Conservation (phyloP, 2,329 filamentous ascomycete genomes). For the Fusarium anthophilum region DNA sequence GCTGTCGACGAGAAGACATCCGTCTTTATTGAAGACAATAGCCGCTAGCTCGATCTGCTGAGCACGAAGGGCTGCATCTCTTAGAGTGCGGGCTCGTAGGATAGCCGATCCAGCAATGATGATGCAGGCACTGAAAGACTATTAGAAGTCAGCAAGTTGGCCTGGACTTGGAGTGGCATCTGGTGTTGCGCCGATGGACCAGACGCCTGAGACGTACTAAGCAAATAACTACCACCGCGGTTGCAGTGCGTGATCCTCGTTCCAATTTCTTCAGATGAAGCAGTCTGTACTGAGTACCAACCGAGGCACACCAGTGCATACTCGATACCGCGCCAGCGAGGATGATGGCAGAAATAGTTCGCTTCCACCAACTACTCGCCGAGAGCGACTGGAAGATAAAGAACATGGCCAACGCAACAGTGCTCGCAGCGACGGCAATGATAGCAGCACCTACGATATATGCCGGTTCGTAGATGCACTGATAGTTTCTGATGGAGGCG, state of each 20-base stretch:
- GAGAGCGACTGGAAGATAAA: slow-evolving; percentile 80
- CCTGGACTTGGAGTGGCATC: too few species aligned
- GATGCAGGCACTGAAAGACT: slow-evolving; percentile 70
- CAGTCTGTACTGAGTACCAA: slow-evolving; percentile 74
- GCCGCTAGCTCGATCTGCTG: slow-evolving; percentile 68
- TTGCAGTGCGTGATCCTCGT: slow-evolving; percentile 64
- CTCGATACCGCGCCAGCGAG: slow-evolving; percentile 82
- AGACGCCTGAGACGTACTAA: slow-evolving; percentile 60
- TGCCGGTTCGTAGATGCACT: slow-evolving; percentile 65
- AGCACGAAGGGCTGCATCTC: slow-evolving; percentile 64
- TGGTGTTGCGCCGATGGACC: too few species aligned
- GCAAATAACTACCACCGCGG: slow-evolving; percentile 78
- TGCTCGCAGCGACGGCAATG: slow-evolving; percentile 78
- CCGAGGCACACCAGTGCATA: slow-evolving; percentile 86
- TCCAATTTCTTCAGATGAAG: slow-evolving; percentile 48
- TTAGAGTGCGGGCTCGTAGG: slow-evolving; percentile 62
- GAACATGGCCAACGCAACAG: slow-evolving; percentile 76
- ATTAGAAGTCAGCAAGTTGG: neutral
- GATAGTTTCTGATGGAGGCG: slow-evolving; percentile 82
- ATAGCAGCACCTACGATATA: slow-evolving; percentile 74
- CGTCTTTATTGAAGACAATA: slow-evolving; percentile 74
- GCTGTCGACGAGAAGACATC: slow-evolving; percentile 74
- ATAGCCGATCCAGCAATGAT: slow-evolving; percentile 66
- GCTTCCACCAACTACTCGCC: slow-evolving; percentile 82
- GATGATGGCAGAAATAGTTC: slow-evolving; percentile 71